Evolutionary conservation across 75 land plant genomes (phyloP), one percentile per base, ranked within the genome.

Genomic region (Larix kaempferi): DNA sequence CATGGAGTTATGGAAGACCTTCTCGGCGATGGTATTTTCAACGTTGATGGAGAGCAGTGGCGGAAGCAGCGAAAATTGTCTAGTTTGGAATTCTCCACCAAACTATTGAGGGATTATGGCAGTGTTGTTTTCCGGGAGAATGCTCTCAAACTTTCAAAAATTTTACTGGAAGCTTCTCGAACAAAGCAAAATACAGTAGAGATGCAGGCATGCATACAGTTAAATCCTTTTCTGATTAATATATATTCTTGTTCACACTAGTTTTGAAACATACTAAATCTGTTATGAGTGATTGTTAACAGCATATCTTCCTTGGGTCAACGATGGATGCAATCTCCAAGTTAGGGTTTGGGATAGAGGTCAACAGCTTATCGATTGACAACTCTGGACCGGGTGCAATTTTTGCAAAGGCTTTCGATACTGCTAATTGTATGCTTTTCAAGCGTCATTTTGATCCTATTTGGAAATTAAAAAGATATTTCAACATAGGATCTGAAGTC

Each of bases 321-420:
- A 86, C 88, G 1, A 56, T 92, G 71, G 92, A 89, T 75, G 83
- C 92, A 4, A 88, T 87, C 11, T 89, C 81, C 76, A 82, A 86
- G 78, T 77, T 92, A 56, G 88, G 86, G 17, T 92, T 92, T 75
- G 92, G 94, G 26, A 74, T 86, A 65, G 89, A 92, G 11, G 57
- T 89, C 44, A 80, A 84, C 56, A 79, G 65, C 75, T 72, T 89
- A 77, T 71, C 59, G 23, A 80, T 84, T 26, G 59, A 13, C 19
- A 17, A 1, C 19, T 78, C 84, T 21, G 81, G 27, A 69, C 81
- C 82, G 35, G 83, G 77, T 65, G 75, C 81, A 14, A 17, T 35
- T 14, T 86, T 92, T 59, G 72, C 83, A 74, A 41, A 67, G 27
- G 86, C 87, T 23, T 92, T 89, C 76, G 88, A 92, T 62, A 81